phyloP scores from a whole-genome alignment of 805 yeast genomes.

The Candida chauliodis region DNA sequence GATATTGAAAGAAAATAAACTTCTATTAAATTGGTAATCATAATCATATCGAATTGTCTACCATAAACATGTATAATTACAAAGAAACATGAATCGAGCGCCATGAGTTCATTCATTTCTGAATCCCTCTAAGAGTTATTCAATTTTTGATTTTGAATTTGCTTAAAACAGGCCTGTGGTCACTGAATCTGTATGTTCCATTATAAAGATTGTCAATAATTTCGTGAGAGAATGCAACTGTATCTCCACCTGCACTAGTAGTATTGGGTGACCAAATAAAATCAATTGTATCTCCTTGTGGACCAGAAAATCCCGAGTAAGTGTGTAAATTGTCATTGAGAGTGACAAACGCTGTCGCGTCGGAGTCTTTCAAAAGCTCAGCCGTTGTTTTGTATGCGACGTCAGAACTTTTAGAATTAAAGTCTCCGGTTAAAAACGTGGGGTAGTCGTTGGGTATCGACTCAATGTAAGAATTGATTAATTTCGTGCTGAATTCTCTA shows the following conservation, averaged over 20 bases:
- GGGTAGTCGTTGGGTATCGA: slow-evolving; percentile 17
- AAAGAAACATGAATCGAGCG: too few relatives aligned
- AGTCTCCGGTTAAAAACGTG: slow-evolving; percentile 46
- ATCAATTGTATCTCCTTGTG: slow-evolving; percentile 32
- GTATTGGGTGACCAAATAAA: slow-evolving; percentile 32
- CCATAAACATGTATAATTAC: too few relatives aligned
- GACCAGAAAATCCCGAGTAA: slow-evolving; percentile 12
- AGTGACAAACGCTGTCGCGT: slow-evolving; percentile 15
- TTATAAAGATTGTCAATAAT: slow-evolving; percentile 29
- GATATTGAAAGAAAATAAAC: too few relatives aligned
- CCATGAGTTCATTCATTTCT: too few relatives aligned
- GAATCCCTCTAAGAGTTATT: too few relatives aligned
- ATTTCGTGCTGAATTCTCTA: slow-evolving; percentile 38
- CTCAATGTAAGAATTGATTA: slow-evolving; percentile 38
- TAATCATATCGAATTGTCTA: too few relatives aligned
- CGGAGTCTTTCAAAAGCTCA: slow-evolving; percentile 13
- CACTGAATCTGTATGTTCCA: slow-evolving; percentile 31
- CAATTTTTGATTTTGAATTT: neutral
- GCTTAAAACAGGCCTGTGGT: slow-evolving; percentile 42
- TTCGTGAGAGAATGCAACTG: slow-evolving; percentile 22
- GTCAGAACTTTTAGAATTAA: slow-evolving; percentile 38
- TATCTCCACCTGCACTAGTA: slow-evolving; percentile 11
- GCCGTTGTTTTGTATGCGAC: slow-evolving; percentile 24
- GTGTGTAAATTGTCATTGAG: slow-evolving; percentile 24
- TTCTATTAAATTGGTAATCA: too few relatives aligned